Evolutionary conservation across 306 rosid species (phyloP), one percentile per base, ranked within the genome.

Genomic region (Ceratonia siliqua): DNA sequence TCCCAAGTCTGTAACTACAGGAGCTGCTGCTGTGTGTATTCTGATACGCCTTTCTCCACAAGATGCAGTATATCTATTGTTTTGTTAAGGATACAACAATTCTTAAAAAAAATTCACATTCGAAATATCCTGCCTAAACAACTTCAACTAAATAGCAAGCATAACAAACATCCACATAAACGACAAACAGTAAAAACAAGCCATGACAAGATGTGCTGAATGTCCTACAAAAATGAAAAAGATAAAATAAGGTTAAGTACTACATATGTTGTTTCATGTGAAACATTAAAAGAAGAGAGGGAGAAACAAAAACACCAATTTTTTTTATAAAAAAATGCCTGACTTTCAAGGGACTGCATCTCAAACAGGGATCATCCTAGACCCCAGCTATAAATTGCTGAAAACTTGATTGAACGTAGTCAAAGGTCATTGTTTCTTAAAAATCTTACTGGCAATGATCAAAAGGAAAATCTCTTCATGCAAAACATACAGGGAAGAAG

Each of bases 1-100:
- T 36, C 84, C 88, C 81, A 94, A 79, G 65, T 94, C 98, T 76
- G 96, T 74, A 61, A 94, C 97, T 45, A 87, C 98, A 8, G 97
- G 96, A 22, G 85, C 92, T 53, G 96, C 98, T 66, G 89, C 89
- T n/a, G 98, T 94, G 85, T 91, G 97, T 63, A 94, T 88, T 87
- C 98, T 91, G 83, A 94, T 89, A 54, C 96, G 98, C 81, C 98
- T 86, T 84, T 91, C 98, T 76, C 98, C 97, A 62, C 98, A 94
- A 74, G 98, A 94, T 55, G 98, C 97, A 48, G 98, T 91, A 74
- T 94, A 91, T 81, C 96, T 94, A 85, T 82, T 80, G 33, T 61
- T 68, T 77, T 61, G 88, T 91, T 85, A 94, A 78, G 88, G 90
- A 84, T 69, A 62, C 68, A 68, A 79, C 48, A 43, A 38, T 17